Conservation (phyloP, 495 filamentous ascomycete species). For the Podospora comata region DNA sequence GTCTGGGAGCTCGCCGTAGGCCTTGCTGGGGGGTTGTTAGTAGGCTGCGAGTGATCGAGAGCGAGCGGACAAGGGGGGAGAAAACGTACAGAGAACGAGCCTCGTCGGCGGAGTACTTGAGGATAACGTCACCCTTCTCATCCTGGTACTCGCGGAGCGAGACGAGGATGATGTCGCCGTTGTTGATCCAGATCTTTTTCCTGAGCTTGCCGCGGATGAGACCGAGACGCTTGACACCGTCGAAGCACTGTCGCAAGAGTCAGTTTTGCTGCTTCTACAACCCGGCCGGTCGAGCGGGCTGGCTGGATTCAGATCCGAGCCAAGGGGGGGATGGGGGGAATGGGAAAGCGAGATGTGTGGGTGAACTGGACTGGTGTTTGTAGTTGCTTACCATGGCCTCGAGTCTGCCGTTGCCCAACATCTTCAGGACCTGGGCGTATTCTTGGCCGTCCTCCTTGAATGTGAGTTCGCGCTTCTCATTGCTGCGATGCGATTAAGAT, state of each 20-base stretch:
- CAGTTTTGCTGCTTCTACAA: background rate
- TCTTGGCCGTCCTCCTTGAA: conserved; percentile 99
- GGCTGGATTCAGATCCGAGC: background rate
- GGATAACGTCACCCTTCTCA: conserved; percentile 97
- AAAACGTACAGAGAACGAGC: conserved; percentile 66
- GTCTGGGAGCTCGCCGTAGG: conserved; percentile 95
- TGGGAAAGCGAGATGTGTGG: background rate
- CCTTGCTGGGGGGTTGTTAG: conserved; percentile 53
- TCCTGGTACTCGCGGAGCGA: conserved; percentile 98
- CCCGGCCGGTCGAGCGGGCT: background rate
- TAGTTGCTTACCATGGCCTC: conserved; percentile 57
- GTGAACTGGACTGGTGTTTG: background rate
- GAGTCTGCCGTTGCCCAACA: conserved; percentile 96
- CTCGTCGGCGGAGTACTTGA: conserved; percentile 98
- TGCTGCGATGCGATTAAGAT: conserved; percentile 50
- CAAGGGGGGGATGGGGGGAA: background rate
- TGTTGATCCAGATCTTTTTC: conserved; percentile 99
- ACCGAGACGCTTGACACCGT: conserved; percentile 80
- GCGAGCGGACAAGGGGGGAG: background rate
- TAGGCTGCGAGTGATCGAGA: background rate
- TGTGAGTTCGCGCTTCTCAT: conserved; percentile 95
- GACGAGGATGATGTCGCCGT: conserved; percentile 97
- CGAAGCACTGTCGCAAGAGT: conserved; percentile 69
- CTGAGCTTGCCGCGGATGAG: conserved; percentile 93
- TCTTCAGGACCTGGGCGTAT: conserved; percentile 98